Base-by-base conservation (phyloP, 495 filamentous ascomycete species). In the Astrothelium macrocarpum region DNA sequence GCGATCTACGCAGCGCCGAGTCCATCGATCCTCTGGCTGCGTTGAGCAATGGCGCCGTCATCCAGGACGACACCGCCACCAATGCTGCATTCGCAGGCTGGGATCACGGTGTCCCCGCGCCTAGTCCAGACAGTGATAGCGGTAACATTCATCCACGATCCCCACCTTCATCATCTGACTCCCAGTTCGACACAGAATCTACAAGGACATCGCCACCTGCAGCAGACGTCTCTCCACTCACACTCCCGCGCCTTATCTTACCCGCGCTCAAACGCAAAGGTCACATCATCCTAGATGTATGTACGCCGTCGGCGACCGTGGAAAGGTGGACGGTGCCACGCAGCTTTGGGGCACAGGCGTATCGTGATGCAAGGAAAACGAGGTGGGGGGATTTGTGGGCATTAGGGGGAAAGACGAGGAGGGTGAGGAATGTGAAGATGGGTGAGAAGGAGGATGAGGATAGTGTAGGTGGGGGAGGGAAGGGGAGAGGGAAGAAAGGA, bases 351-450 rank as follows among this genome's bases (percentile, higher is more conserved):
- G 86, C 82, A 63, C 82, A 86, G 66, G 90, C 90, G 2, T 97
- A 89, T 77, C 87, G 86, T 53, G 95, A 98, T 71, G 95, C 95
- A 31, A 85, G 93, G 63, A 98, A 98, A 73, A 81, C 87, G 0
- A 74, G 73, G 42, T 97, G 94, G 94, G 94, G 95, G 49, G 94
- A 98, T 73, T 77, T 97, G 23, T 98, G 94, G 94, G 91, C 91
- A 5, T 78, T 98, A 2, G 95, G 93, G 0, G 92, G 91, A 7
- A 98, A 97, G 82, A 95, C 90, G 0, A 77, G 88, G 63, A 80
- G 75, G 43, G 71, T 90, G 53, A 83, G 84, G 32, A 77, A 90
- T 1, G 87, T 87, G 62, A 66, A 69, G 65, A 60, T 66, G 61
- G 69, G 60, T 69, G 65, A 64, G 62, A 68, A 73, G 67, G 64